Conservation (phyloP, 2,329 filamentous ascomycete species). For the Fusarium sp. region DNA sequence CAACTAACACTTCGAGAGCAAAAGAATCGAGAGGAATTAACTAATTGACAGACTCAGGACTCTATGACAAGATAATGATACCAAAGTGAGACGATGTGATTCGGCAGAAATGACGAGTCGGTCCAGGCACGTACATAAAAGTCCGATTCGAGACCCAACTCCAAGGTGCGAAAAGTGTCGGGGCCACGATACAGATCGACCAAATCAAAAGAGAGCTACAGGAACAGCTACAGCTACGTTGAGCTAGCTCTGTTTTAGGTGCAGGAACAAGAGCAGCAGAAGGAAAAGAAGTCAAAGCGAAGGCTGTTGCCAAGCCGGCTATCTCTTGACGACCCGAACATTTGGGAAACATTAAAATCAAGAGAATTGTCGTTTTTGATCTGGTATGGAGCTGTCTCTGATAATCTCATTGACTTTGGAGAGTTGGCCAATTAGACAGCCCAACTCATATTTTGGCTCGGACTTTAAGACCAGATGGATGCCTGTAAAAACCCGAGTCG, state of each 20-base stretch:
- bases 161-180: conserved; percentile 1
- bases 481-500: not conserved
- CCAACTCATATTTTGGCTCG: not conserved
- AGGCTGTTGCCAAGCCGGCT: conserved; percentile 28
- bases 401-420: conserved; percentile 7
- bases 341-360: conserved; percentile 10
- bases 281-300: not conserved
- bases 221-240: not conserved
- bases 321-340: conserved; percentile 21
- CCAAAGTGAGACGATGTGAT: not conserved
- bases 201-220: conserved; percentile 1
- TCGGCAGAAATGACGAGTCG: not conserved
- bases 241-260: conserved; percentile 12
- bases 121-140: conserved; percentile 3
- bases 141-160: conserved; percentile 12
- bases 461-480: not conserved
- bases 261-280: conserved; percentile 19
- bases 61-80: not conserved
- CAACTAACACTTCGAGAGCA: not conserved
- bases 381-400: conserved; percentile 7
- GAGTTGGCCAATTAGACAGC: not conserved
- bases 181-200: conserved; percentile 13
- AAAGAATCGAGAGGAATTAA: not conserved
- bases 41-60: not conserved
- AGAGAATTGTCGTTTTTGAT: not conserved